Conservation (phyloP, 192 early-diverging fungal genomes). For the Coemansia sp. region DNA sequence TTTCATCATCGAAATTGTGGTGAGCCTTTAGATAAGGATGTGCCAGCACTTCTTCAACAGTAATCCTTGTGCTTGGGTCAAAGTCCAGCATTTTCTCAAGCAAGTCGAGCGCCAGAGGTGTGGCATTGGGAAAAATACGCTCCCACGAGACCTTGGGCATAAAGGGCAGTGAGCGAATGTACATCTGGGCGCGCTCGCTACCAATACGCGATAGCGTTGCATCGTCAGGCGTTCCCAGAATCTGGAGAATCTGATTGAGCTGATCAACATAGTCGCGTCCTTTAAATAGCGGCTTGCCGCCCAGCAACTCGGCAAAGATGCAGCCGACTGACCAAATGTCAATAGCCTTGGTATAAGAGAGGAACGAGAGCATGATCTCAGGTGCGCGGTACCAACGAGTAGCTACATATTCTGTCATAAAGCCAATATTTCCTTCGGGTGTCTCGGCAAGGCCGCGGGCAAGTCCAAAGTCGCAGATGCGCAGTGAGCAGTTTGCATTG, state of each 20-base stretch:
- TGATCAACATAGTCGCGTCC: constrained; percentile 98
- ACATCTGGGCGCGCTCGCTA: constrained; percentile 91
- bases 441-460: constrained; percentile 88
- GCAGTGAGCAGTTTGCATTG: constrained; percentile 88
- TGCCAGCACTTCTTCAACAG: constrained; percentile 86
- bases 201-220: constrained; percentile 83
- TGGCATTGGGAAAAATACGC: constrained; percentile 84
- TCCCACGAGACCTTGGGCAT: constrained; percentile 89
- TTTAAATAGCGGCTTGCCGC: constrained; percentile 91
- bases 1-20: constrained; percentile 87
- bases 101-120: constrained; percentile 77
- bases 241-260: constrained; percentile 92
- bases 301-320: constrained; percentile 97
- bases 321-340: constrained; percentile 99
- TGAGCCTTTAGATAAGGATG: constrained; percentile 93
- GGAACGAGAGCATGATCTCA: constrained; percentile 97
- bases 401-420: constrained; percentile 99
- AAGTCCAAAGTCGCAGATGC: constrained; percentile 99
- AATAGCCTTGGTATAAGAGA: constrained; percentile 98
- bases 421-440: constrained; percentile 78
- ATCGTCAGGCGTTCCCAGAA: constrained; percentile 95
- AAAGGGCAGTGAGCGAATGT: constrained; percentile 86
- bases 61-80: constrained; percentile 89
- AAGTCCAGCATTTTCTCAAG: constrained; percentile 86
- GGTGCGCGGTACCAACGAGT: constrained; percentile 99